A percentile compares a stretch with the other conserved stretches of the same genome.
Evolutionary conservation across 352 stramenopile species (phyloP).

Genomic region (Phytophthora uliginosa): DNA sequence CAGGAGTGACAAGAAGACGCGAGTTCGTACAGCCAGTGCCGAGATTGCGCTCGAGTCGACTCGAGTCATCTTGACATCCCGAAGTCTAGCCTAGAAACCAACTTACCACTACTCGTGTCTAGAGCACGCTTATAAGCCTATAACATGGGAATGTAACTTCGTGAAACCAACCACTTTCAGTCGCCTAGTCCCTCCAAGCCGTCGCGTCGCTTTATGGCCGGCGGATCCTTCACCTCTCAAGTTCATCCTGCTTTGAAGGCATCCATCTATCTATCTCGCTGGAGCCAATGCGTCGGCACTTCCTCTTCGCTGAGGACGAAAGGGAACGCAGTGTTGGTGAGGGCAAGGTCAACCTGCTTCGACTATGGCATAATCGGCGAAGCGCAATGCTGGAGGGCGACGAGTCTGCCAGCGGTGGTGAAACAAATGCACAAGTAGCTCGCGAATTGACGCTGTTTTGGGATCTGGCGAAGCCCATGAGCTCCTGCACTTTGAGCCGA

Average conservation of each 20-base stretch:
- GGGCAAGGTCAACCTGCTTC: conserved; percentile 55
- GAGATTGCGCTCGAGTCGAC: conserved; percentile 77
- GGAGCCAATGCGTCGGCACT: conserved; percentile 65
- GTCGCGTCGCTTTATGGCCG: conserved; percentile 24
- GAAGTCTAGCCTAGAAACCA: conserved; percentile 27
- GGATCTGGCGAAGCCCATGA: conserved; percentile 64
- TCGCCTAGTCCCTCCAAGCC: conserved; percentile 17
- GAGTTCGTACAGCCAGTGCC: conserved; percentile 39
- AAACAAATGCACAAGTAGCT: conserved; percentile 36
- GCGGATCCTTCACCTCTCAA: neutral
- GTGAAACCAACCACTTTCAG: conserved; percentile 27
- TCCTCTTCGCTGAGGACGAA: conserved; percentile 69
- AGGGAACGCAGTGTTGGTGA: conserved; percentile 73
- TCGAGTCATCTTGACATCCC: conserved; percentile 54
- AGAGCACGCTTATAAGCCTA: conserved; percentile 31
- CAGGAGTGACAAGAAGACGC: conserved; percentile 29
- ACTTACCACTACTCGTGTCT: conserved; percentile 4
- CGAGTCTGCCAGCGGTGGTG: conserved; percentile 15
- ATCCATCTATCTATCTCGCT: neutral
- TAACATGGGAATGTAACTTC: conserved; percentile 10
- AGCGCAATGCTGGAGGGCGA: conserved; percentile 44
- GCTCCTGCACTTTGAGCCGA: conserved; percentile 29
- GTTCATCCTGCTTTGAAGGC: neutral
- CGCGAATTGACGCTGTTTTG: conserved; percentile 60
- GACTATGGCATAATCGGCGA: conserved; percentile 64